Conservation (phyloP, 2,329 filamentous ascomycete species). For the Dactylonectria macrodidyma region DNA sequence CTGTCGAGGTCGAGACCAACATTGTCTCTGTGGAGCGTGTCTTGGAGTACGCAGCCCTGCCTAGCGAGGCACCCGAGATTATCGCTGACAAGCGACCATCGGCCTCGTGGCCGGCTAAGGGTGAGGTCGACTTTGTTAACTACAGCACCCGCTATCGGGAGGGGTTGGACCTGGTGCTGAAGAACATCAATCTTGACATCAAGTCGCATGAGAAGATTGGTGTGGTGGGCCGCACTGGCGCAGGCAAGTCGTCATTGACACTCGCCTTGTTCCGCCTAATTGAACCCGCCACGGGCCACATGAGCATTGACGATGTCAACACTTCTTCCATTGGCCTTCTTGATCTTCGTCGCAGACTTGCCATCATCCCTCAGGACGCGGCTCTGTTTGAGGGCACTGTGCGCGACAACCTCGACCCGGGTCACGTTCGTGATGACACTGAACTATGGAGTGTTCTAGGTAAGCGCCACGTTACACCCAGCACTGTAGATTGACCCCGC, state of each 20-base stretch:
- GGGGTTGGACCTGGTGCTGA: conserved; percentile 91
- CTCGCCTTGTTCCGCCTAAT: conserved; percentile 96
- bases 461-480: conserved; percentile 61
- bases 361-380: conserved; percentile 98
- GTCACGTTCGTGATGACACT: conserved; percentile 95
- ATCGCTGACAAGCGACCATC: conserved; percentile 89
- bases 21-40: conserved; percentile 99
- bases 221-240: conserved; percentile 95
- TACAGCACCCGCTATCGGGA: conserved; percentile 95
- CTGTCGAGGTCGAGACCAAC: conserved; percentile 99
- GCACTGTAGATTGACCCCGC: conserved; percentile 6
- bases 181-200: conserved; percentile 92
- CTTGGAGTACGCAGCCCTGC: conserved; percentile 92
- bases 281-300: conserved; percentile 85
- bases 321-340: conserved; percentile 91
- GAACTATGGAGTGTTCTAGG: conserved; percentile 96
- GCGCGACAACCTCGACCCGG: conserved; percentile 95
- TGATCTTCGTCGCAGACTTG: conserved; percentile 89
- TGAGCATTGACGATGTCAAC: conserved; percentile 91
- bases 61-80: conserved; percentile 95
- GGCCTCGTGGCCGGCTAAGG: conserved; percentile 91
- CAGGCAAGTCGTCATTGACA: conserved; percentile 95
- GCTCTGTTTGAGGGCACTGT: conserved; percentile 95
- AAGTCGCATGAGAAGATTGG: conserved; percentile 98
- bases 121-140: conserved; percentile 90